Evolutionary conservation across 106 monocot species (phyloP).

Genomic region (Apostasia shenzhenica): DNA sequence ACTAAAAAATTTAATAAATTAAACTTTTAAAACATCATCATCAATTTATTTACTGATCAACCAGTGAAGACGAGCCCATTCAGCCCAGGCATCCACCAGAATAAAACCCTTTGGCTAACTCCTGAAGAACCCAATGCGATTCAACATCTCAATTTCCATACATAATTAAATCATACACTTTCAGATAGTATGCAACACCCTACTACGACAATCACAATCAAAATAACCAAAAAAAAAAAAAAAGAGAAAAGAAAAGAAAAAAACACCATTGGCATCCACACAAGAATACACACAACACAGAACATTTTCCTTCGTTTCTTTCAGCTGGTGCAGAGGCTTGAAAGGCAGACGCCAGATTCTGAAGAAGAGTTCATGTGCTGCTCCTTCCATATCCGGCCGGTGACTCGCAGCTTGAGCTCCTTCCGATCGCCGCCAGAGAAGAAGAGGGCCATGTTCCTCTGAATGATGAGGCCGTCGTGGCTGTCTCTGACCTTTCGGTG

Average conservation of each 20-base stretch:
- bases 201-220: no score
- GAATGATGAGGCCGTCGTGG: conserved; percentile 26
- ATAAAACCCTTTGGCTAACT: no score
- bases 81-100: no score
- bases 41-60: no score
- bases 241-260: no score
- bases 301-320: no score
- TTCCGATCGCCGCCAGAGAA: conserved; percentile 24
- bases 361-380: conserved; percentile 13
- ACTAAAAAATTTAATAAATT: no score
- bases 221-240: no score
- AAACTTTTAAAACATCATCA: no score
- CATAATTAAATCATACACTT: not conserved
- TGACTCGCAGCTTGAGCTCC: conserved; percentile 24
- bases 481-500: conserved; percentile 25
- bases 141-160: not conserved
- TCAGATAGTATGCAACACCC: not conserved
- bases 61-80: no score
- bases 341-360: conserved; percentile 16
- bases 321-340: conserved; percentile 18
- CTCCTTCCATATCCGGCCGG: conserved; percentile 27
- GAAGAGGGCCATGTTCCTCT: conserved; percentile 26
- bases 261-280: no score
- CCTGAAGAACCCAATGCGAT: no score
- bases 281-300: not conserved